These are phyloP conservation scores for Phytophthora citrophthora DNA, from an alignment of 352 stramenopile genomes.

Conservation along the genomic window DNA sequence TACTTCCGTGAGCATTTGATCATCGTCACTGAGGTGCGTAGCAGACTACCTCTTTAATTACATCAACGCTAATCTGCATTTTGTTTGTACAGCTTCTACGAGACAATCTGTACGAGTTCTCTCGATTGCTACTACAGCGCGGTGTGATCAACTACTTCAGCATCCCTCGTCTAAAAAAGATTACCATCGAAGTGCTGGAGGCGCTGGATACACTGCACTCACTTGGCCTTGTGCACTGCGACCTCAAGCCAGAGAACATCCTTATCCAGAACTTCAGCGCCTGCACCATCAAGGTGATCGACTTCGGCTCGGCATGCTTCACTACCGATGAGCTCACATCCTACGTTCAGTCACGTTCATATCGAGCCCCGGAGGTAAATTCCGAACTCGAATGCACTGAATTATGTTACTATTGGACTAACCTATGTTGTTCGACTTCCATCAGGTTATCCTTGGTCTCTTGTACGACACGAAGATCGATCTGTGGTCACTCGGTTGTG, in stretches of 20 bases:
- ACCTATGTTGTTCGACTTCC: conserved; percentile 31
- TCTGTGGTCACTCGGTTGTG: conserved; percentile 90
- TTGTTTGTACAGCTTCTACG: conserved; percentile 77
- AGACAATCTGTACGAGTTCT: conserved; percentile 99
- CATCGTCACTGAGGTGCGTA: conserved; percentile 95
- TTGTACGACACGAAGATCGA: conserved; percentile 89
- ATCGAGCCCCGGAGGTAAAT: conserved; percentile 95
- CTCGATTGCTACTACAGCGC: conserved; percentile 77
- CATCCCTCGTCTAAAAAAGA: conserved; percentile 91
- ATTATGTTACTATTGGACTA: conserved; percentile 45
- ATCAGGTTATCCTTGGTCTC: conserved; percentile 95
- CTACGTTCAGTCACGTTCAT: conserved; percentile 98
- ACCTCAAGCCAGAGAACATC: conserved; percentile 99
- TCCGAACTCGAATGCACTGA: background rate
- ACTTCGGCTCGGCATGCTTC: conserved; percentile 98
- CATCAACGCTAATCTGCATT: conserved; percentile 1
- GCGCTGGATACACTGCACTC: conserved; percentile 88
- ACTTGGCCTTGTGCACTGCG: conserved; percentile 96
- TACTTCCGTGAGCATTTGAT: conserved; percentile 96
- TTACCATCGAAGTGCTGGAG: conserved; percentile 96
- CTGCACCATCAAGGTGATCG: conserved; percentile 97
- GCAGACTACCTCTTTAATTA: background rate
- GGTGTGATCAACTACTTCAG: conserved; percentile 96
- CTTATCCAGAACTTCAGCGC: conserved; percentile 86
- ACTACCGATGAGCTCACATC: conserved; percentile 94